Evolutionary conservation across 805 yeast genomes (phyloP).

Genomic region (Wickerhamiella bombiphila): DNA sequence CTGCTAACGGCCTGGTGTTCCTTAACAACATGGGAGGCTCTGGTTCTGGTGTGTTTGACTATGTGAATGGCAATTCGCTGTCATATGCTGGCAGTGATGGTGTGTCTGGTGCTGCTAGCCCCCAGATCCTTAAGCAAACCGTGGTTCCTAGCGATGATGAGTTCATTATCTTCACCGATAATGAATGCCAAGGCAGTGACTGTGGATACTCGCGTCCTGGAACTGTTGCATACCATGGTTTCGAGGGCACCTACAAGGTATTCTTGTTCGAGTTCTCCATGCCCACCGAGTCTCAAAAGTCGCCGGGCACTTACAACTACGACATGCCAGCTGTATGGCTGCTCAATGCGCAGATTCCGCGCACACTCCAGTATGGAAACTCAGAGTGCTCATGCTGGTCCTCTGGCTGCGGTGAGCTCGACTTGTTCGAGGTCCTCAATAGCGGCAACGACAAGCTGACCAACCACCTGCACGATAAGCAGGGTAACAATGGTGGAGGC

Average conservation of each 20-base stretch:
- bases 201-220: conserved; percentile 83
- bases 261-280: conserved; percentile 87
- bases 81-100: conserved; percentile 75
- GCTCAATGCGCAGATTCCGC: conserved; percentile 88
- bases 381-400: conserved; percentile 87
- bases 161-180: conserved; percentile 60
- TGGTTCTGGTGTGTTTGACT: conserved; percentile 80
- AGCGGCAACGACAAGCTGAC: conserved; percentile 57
- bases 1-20: conserved; percentile 60
- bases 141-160: conserved; percentile 62
- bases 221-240: conserved; percentile 91
- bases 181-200: conserved; percentile 26
- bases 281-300: conserved; percentile 53
- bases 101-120: conserved; percentile 49
- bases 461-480: conserved; percentile 72
- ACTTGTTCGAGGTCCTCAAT: conserved; percentile 75
- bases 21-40: conserved; percentile 70
- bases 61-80: conserved; percentile 81
- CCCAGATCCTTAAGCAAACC: conserved; percentile 56
- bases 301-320: conserved; percentile 39
- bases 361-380: conserved; percentile 87
- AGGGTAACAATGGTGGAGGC: conserved; percentile 74
- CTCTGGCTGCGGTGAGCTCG: conserved; percentile 96
- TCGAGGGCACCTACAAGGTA: conserved; percentile 69
- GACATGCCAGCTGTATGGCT: conserved; percentile 99